Base-by-base conservation (phyloP, 768 basidiomycete species). In the Mycena maculata region DNA sequence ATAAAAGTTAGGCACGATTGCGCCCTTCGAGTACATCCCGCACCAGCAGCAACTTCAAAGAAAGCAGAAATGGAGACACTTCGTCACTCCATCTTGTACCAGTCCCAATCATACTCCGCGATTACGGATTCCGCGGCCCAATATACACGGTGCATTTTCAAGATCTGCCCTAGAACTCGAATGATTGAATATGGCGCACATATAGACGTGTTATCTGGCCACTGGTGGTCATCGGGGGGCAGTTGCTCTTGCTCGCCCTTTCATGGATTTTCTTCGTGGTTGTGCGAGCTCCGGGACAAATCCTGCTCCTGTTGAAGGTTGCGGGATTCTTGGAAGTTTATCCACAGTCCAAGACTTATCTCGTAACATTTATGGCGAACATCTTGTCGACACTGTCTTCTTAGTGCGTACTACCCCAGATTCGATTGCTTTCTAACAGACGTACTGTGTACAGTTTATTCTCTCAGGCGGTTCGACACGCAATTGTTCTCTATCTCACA, bases 301-400 rank as follows among this genome's bases (percentile, higher is more conserved):
- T 65, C 48, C 33, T 57, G 18, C n/a, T 60, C 12, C 8, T 20
- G 8, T 3, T 25, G 22, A 11, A 20, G 3, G n/a, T 25, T 31
- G 56, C 44, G 22, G 12, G 33, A 11, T 1, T n/a, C 2, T 4
- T 25, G 20, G 42, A 39, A 33, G 16, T 2, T 10, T 33, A 56
- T 25, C 65, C 65, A 4, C 65, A 42, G 42, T 7, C 27, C 2
- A 53, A 54, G 22, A 67, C 65, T 8, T 67, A 60, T 31, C 15
- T 60, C 9, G 41, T 61, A 16, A 67, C 65, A 3, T 27, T 58
- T 4, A 18, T 67, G 22, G 64, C 64, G 15, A 60, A 36, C 16
- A 28, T 49, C 2, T 39, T 65, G 9, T 59, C 64, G 38, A 27
- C 58, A 9, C 45, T 59, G 27, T 65, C 64, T 5, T 60, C 65